phyloP scores from a whole-genome alignment of 2,329 filamentous ascomycete species.

The Pezicula rhizophila region DNA sequence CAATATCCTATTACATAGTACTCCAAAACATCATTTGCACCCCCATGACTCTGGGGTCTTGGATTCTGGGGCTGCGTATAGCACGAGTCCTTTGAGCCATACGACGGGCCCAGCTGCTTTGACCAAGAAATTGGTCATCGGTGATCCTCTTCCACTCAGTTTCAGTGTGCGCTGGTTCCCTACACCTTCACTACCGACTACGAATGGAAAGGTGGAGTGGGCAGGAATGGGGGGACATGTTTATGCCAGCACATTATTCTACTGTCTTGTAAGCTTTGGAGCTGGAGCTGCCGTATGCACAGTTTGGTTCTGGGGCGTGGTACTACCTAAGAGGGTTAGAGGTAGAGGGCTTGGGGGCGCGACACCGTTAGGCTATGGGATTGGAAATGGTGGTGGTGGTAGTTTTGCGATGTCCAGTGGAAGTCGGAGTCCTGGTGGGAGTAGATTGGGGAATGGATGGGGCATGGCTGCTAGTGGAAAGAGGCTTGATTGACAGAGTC shows the following conservation, averaged over 20 bases:
- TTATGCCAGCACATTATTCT: constrained; percentile 58
- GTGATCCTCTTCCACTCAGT: constrained; percentile 71
- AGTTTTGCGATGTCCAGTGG: constrained; percentile 12
- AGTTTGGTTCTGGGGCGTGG: constrained; percentile 55
- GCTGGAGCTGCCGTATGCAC: constrained; percentile 48
- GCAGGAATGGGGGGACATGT: constrained; percentile 58
- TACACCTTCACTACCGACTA: constrained; percentile 61
- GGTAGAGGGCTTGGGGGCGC: constrained; percentile 16
- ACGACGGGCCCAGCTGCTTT: constrained; percentile 38
- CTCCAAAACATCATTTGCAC: constrained; percentile 53
- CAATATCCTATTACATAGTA: constrained; percentile 75
- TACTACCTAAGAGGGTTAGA: constrained; percentile 42
- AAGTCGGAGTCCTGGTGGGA: constrained; percentile 2
- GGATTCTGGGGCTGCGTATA: constrained; percentile 84
- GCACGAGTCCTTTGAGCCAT: constrained; percentile 64
- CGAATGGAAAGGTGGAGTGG: constrained; percentile 61
- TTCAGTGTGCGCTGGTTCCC: constrained; percentile 88
- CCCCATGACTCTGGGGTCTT: constrained; percentile 70
- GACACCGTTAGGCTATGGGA: constrained; percentile 9
- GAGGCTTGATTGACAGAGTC: constrained; percentile 2
- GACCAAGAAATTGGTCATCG: constrained; percentile 70
- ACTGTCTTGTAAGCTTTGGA: constrained; percentile 52
- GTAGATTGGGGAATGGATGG: background rate
- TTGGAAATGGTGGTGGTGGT: constrained; percentile 16
- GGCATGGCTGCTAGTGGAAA: constrained; percentile 1